Conservation (phyloP, 2,329 filamentous ascomycete species). For the Aspergillus ustus region DNA sequence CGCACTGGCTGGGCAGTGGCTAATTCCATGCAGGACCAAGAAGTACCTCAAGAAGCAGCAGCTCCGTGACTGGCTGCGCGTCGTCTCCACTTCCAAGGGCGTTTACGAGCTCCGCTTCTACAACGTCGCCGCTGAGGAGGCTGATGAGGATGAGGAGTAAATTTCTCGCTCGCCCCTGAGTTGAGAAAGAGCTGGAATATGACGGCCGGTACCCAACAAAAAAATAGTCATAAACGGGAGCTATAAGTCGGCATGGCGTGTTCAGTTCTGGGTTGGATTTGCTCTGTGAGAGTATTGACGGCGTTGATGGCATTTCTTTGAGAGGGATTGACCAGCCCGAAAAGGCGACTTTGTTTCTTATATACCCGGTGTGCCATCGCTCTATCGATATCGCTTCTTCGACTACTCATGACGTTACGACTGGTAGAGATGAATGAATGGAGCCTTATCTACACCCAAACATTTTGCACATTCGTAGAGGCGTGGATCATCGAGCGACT, state of each 20-base stretch:
- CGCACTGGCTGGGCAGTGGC: not conserved
- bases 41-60: constrained; percentile 99
- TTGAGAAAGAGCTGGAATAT: not conserved
- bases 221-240: not conserved
- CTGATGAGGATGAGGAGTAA: constrained; percentile 98
- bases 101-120: constrained; percentile 99
- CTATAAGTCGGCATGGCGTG: not conserved
- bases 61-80: constrained; percentile 99
- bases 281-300: not conserved
- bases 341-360: constrained; percentile 11
- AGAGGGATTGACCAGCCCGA: not conserved
- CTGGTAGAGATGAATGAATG: constrained; percentile 37
- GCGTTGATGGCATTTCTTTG: not conserved
- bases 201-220: constrained; percentile 3
- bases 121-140: constrained; percentile 99
- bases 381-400: constrained; percentile 15
- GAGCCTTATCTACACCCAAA: constrained; percentile 26
- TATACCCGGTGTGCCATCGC: constrained; percentile 2
- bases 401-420: constrained; percentile 39
- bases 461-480: not conserved
- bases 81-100: constrained; percentile 96
- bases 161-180: constrained; percentile 36
- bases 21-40: constrained; percentile 74
- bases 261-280: not conserved
- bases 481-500: not conserved